Evolutionary conservation across 768 basidiomycete species (phyloP).

Genomic region (Lentinula raphanica): DNA sequence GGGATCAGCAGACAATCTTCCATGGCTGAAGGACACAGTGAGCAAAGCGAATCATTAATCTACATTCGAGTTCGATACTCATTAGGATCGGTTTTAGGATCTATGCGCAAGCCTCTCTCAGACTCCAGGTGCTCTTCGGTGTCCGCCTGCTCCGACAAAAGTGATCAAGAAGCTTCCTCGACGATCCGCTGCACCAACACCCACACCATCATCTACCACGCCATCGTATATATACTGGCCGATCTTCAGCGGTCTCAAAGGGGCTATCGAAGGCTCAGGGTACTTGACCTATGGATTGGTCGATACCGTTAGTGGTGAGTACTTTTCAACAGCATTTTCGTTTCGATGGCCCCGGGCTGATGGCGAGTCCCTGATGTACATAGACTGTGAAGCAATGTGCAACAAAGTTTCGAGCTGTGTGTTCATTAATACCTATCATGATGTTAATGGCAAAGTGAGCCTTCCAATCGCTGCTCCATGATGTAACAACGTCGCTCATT

Average conservation of each 20-base stretch:
- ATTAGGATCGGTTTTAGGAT: conserved; percentile 8
- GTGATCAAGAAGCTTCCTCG: not conserved
- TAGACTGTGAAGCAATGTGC: conserved; percentile 30
- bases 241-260: conserved; percentile 25
- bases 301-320: conserved; percentile 25
- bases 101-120: conserved; percentile 19
- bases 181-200: conserved; percentile 4
- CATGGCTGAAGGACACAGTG: not conserved
- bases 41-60: not conserved
- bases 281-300: conserved; percentile 32
- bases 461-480: not conserved
- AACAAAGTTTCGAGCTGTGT: conserved; percentile 25
- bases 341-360: not conserved
- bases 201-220: conserved; percentile 16
- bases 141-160: conserved; percentile 6
- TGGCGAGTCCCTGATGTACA: not conserved
- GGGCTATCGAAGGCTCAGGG: conserved; percentile 25
- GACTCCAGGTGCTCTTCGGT: conserved; percentile 22
- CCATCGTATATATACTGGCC: conserved; percentile 18
- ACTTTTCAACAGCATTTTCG: too few relatives aligned
- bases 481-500: not conserved
- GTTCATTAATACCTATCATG: conserved; percentile 31
- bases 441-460: conserved; percentile 31
- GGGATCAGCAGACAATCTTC: not conserved
- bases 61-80: not conserved